Percentiles rank a stretch among this genome's conserved stretches.
Evolutionary conservation across 2,329 filamentous ascomycete species (phyloP).

Genomic region (Fusarium caatingaense): DNA sequence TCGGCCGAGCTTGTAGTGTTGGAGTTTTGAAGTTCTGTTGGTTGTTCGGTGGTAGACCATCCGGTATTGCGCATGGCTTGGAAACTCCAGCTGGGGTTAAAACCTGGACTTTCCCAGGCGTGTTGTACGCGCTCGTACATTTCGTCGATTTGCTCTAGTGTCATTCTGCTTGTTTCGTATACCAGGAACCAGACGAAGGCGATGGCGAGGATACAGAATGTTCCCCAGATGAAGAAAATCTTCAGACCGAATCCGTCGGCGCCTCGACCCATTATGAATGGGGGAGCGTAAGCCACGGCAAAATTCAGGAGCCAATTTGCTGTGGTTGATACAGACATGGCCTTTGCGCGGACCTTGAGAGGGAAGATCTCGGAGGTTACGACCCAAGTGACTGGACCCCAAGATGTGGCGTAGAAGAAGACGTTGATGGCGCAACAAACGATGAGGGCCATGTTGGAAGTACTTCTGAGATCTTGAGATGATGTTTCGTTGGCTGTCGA

Average conservation of each 20-base stretch:
- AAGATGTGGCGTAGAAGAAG: slow-evolving; percentile 82
- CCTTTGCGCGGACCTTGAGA: slow-evolving; percentile 76
- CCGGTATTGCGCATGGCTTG: slow-evolving; percentile 72
- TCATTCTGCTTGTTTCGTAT: slow-evolving; percentile 81
- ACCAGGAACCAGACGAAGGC: slow-evolving; percentile 80
- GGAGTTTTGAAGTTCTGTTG: slow-evolving; percentile 52
- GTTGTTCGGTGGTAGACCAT: slow-evolving; percentile 62
- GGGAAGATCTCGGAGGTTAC: slow-evolving; percentile 78
- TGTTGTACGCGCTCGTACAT: slow-evolving; percentile 77
- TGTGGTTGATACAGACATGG: slow-evolving; percentile 79
- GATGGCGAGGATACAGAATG: slow-evolving; percentile 77
- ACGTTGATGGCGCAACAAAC: slow-evolving; percentile 76
- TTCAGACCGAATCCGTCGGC: slow-evolving; percentile 77
- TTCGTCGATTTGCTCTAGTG: slow-evolving; percentile 81
- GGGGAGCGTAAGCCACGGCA: slow-evolving; percentile 85
- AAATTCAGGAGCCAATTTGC: slow-evolving; percentile 85
- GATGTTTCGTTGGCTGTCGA: slow-evolving; percentile 57
- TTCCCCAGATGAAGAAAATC: slow-evolving; percentile 85
- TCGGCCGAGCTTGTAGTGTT: slow-evolving; percentile 36
- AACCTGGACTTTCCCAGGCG: slow-evolving; percentile 76
- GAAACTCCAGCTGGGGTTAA: slow-evolving; percentile 77
- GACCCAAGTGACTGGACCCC: slow-evolving; percentile 82
- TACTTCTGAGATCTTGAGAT: slow-evolving; percentile 52
- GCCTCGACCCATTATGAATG: slow-evolving; percentile 76
- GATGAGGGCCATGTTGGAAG: slow-evolving; percentile 69